A percentile compares a stretch with the other conserved stretches of the same genome.
Evolutionary conservation across 164 flowering plant species (phyloP).

Genomic region (Berberis thunbergii): DNA sequence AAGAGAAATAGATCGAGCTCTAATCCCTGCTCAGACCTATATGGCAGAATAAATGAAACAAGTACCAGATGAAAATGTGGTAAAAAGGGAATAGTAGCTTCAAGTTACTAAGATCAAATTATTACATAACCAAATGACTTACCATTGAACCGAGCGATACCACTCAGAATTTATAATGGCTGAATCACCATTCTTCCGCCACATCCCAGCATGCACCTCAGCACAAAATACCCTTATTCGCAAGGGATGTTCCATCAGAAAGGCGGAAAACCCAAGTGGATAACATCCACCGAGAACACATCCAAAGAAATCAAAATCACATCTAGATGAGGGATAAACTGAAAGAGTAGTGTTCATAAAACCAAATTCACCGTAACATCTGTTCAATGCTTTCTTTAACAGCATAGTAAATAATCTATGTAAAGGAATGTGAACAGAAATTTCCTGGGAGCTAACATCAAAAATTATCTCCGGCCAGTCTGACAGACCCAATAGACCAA

Average conservation of each 20-base stretch:
- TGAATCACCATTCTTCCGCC: constrained; percentile 89
- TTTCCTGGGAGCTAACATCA: constrained; percentile 86
- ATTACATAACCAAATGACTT: constrained; percentile 13
- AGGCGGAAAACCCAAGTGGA: constrained; percentile 77
- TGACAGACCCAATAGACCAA: constrained; percentile 42
- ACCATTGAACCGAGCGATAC: constrained; percentile 84
- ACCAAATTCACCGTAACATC: constrained; percentile 39
- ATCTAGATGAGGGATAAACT: constrained; percentile 17
- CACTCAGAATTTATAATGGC: constrained; percentile 51
- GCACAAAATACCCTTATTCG: constrained; percentile 87
- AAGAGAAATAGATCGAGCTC: constrained; percentile 91
- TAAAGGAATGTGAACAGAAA: constrained; percentile 82
- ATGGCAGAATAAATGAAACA: constrained; percentile 7
- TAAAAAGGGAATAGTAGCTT: not conserved
- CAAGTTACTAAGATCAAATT: not conserved
- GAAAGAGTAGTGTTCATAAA: constrained; percentile 11
- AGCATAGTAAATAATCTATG: constrained; percentile 73
- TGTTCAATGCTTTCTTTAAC: constrained; percentile 47
- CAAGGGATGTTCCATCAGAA: constrained; percentile 87
- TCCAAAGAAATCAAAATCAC: constrained; percentile 40
- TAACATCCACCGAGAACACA: constrained; percentile 54
- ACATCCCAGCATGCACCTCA: constrained; percentile 92
- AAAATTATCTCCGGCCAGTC: constrained; percentile 72
- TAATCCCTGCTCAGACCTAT: constrained; percentile 77
- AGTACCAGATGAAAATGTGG: not conserved